Percentiles rank a stretch among this genome's conserved stretches.
Conservation (phyloP, 306 rosid genomes). For the Adenanthera pavonina region DNA sequence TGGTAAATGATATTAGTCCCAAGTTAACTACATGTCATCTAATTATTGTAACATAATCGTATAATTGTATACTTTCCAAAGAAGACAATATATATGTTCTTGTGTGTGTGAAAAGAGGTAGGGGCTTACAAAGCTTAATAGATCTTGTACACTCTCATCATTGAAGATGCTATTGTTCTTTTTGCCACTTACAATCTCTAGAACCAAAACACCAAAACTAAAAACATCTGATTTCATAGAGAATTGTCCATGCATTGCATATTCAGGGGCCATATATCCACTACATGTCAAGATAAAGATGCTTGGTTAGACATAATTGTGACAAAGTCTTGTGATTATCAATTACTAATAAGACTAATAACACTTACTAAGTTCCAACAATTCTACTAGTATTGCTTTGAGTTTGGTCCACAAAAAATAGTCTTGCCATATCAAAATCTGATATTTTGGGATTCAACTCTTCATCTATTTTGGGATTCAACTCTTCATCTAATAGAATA, state of each 20-base stretch:
- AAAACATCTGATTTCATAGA: not conserved
- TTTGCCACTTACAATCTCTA: not conserved
- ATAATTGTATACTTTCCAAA: no score
- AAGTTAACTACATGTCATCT: no score
- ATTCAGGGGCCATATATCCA: not conserved
- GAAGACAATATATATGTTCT: no score
- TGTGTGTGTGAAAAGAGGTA: no score
- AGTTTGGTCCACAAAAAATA: not conserved
- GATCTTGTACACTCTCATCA: no score
- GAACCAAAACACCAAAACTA: not conserved
- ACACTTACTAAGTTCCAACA: not conserved
- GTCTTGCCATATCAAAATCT: not conserved
- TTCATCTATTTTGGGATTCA: not conserved
- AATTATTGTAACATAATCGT: no score
- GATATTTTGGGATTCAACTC: not conserved
- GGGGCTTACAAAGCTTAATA: no score
- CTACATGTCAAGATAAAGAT: not conserved
- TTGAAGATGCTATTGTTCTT: not conserved
- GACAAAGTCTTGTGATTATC: no score
- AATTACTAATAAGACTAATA: no score
- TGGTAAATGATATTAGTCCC: not conserved
- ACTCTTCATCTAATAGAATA: not conserved
- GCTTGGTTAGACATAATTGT: no score
- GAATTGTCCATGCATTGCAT: not conserved
- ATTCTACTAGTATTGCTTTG: not conserved